Conservation (phyloP, 805 yeast species). For the Yarrowia bubula region DNA sequence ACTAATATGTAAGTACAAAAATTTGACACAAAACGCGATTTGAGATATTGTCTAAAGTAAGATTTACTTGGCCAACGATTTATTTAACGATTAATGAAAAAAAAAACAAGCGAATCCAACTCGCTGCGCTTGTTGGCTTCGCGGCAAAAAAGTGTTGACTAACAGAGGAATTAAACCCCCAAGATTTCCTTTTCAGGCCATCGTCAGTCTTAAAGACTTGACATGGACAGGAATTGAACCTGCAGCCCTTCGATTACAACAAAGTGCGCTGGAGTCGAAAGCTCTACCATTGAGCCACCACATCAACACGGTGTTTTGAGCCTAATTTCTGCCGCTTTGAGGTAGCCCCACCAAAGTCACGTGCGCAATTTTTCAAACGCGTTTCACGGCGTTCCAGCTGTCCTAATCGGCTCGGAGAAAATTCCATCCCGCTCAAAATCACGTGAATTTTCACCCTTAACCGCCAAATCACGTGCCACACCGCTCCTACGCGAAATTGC, state of each 20-base stretch:
- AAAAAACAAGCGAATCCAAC: not conserved
- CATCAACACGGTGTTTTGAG: slow-evolving; percentile 6
- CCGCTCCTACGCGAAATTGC: not conserved
- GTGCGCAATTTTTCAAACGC: not conserved
- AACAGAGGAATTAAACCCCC: slow-evolving; percentile 13
- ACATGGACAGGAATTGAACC: slow-evolving; percentile 77
- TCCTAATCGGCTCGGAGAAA: not conserved
- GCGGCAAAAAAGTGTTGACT: slow-evolving; percentile 8
- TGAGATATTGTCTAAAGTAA: too few species aligned
- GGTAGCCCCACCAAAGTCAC: not conserved
- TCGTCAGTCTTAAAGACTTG: slow-evolving; percentile 7
- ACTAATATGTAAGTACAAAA: too few species aligned
- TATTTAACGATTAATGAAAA: too few species aligned
- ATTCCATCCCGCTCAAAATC: not conserved
- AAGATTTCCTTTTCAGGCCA: slow-evolving; percentile 11
- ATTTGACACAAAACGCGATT: too few species aligned
- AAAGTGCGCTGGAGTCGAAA: slow-evolving; percentile 60
- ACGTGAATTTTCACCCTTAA: too few species aligned
- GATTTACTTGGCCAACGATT: too few species aligned
- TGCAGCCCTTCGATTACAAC: slow-evolving; percentile 75
- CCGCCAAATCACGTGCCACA: not conserved
- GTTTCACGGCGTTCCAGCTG: not conserved
- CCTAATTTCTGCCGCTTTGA: not conserved
- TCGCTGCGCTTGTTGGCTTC: not conserved
- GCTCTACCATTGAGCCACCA: slow-evolving; percentile 80